Conservation (phyloP, 164 flowering plant genomes). For the Berberis vulgaris region DNA sequence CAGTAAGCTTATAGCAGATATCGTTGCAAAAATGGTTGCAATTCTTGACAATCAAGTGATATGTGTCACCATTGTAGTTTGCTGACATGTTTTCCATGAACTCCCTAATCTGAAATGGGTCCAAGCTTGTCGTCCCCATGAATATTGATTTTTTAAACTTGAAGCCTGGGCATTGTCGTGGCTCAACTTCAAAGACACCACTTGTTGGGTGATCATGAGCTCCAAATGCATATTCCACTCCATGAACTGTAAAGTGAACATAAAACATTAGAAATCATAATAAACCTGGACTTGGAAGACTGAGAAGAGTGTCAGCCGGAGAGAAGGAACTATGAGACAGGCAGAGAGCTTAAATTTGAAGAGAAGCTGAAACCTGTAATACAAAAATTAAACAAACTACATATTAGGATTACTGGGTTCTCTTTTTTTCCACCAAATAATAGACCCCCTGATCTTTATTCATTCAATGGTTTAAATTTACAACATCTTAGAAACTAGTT, state of each 20-base stretch:
- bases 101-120: constrained; percentile 64
- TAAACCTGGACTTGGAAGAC: too few species aligned
- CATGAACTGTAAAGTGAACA: constrained; percentile 56
- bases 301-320: too few species aligned
- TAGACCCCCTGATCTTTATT: too few species aligned
- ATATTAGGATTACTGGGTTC: too few species aligned
- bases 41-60: constrained; percentile 83
- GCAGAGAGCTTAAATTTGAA: too few species aligned
- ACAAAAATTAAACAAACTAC: too few species aligned
- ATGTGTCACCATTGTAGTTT: constrained; percentile 15
- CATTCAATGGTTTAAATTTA: too few species aligned
- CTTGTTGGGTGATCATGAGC: constrained; percentile 88
- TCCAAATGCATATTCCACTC: constrained; percentile 28
- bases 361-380: too few species aligned
- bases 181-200: constrained; percentile 95
- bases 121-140: constrained; percentile 74
- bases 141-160: constrained; percentile 71
- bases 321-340: too few species aligned
- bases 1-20: constrained; percentile 73
- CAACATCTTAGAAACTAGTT: too few species aligned
- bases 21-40: constrained; percentile 97
- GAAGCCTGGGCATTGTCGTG: constrained; percentile 31
- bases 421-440: too few species aligned
- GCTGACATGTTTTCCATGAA: constrained; percentile 82
- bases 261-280: too few species aligned